Conservation (phyloP, 1,139 yeast species). For the Taphrina wiesneri region DNA sequence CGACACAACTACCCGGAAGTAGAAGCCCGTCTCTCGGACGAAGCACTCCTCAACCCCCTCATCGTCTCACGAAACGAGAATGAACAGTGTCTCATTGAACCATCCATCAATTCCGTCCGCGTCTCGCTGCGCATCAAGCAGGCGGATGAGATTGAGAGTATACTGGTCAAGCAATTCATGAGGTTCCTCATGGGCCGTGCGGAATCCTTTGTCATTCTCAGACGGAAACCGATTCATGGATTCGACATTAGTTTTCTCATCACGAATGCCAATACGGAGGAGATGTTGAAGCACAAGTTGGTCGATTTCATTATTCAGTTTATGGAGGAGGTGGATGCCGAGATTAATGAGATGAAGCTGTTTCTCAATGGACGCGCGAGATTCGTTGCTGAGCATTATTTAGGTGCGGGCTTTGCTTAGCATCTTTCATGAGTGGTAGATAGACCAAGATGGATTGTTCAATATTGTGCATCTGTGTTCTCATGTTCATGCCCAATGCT, state of each 20-base stretch:
- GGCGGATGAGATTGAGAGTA: constrained; percentile 95
- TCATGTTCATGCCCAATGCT: too few relatives aligned
- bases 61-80: constrained; percentile 89
- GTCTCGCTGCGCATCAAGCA: constrained; percentile 91
- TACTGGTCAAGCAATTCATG: constrained; percentile 89
- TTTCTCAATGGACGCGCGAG: constrained; percentile 97
- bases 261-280: constrained; percentile 92
- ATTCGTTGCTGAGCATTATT: constrained; percentile 74
- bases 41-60: constrained; percentile 85
- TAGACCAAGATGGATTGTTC: too few relatives aligned
- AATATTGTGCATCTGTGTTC: too few relatives aligned
- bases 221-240: constrained; percentile 84
- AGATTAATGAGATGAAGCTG: constrained; percentile 95
- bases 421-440: not conserved
- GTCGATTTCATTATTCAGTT: constrained; percentile 94
- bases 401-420: constrained; percentile 29
- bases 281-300: constrained; percentile 90
- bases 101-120: constrained; percentile 83
- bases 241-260: constrained; percentile 91
- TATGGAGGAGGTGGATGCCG: constrained; percentile 99
- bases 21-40: constrained; percentile 78
- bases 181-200: constrained; percentile 94
- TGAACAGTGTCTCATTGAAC: constrained; percentile 88
- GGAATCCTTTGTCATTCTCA: constrained; percentile 83
- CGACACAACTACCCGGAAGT: constrained; percentile 97